A percentile compares a stretch with the other conserved stretches of the same genome.
These are phyloP conservation scores for Chalciporus sphaerocephalus DNA, from an alignment of 768 basidiomycete genomes.

Conservation along the genomic window DNA sequence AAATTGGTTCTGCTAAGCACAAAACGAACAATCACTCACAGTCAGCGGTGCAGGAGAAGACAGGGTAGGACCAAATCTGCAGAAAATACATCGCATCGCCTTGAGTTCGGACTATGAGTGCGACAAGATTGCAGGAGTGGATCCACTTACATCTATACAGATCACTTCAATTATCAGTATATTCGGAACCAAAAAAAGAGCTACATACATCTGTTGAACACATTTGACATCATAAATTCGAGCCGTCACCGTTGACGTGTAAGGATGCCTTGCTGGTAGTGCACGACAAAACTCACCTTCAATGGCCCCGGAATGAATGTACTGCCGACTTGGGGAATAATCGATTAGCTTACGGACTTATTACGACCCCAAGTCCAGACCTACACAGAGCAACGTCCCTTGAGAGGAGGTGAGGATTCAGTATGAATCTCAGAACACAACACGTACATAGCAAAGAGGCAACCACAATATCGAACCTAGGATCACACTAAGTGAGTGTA, in stretches of 20 bases:
- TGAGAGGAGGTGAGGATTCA: too few relatives aligned
- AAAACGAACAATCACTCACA: background rate
- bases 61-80: background rate
- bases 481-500: too few relatives aligned
- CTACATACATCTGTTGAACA: constrained; percentile 1
- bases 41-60: background rate
- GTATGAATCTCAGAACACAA: too few relatives aligned
- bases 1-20: background rate
- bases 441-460: too few relatives aligned
- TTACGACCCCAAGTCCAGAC: too few relatives aligned
- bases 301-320: background rate
- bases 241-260: too few relatives aligned
- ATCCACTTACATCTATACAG: constrained; percentile 5
- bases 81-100: background rate
- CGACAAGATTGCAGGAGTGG: background rate
- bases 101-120: background rate
- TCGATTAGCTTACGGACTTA: too few relatives aligned
- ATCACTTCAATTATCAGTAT: too few relatives aligned
- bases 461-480: too few relatives aligned
- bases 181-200: background rate
- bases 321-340: background rate
- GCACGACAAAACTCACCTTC: background rate
- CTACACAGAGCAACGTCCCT: too few relatives aligned
- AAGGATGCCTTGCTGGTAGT: too few relatives aligned
- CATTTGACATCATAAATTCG: too few relatives aligned